Evolutionary conservation across 75 land plant species (phyloP).

Genomic region (Pinus taeda): DNA sequence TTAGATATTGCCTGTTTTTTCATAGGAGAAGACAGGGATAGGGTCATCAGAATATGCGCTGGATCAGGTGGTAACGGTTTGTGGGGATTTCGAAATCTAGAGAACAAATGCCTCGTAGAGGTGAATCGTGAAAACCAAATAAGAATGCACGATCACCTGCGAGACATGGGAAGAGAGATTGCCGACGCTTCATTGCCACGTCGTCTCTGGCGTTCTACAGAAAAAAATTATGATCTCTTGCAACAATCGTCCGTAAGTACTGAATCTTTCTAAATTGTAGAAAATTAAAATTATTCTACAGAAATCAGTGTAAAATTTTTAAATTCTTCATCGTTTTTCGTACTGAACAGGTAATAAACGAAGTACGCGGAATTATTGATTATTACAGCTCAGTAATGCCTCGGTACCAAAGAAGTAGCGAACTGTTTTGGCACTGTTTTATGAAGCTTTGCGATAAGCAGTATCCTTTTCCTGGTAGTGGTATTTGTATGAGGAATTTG

Average conservation of each 20-base stretch:
- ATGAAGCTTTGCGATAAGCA: no score
- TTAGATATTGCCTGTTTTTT: neutral
- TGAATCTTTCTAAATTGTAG: no score
- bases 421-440: neutral
- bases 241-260: no score
- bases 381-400: neutral
- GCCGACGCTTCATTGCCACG: no score
- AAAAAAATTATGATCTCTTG: no score
- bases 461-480: neutral
- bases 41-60: neutral
- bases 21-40: neutral
- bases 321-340: no score
- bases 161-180: neutral
- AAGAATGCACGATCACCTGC: neutral
- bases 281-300: no score
- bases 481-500: neutral
- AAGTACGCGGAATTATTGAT: neutral
- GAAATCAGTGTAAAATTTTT: no score
- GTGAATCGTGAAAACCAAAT: neutral
- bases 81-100: neutral
- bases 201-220: no score
- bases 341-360: no score
- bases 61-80: neutral
- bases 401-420: neutral
- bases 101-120: neutral